Evolutionary conservation across 2,329 filamentous ascomycete species (phyloP).

Genomic region (Microsporum canis): DNA sequence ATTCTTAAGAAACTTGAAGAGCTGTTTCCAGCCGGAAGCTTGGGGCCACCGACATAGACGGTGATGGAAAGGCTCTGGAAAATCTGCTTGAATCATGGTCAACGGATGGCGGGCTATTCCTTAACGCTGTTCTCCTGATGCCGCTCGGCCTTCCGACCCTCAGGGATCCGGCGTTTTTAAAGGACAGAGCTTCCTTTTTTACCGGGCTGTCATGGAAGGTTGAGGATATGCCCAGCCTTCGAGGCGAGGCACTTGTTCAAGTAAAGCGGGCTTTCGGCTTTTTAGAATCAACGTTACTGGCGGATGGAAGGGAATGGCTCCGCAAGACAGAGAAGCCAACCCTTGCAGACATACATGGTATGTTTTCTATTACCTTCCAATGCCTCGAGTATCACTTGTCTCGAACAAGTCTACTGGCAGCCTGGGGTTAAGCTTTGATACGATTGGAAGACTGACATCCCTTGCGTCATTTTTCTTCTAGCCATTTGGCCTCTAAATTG

Average conservation of each 20-base stretch:
- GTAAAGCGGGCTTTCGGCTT: conserved; percentile 45
- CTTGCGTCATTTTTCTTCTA: conserved; percentile 15
- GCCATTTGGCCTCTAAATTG: conserved; percentile 57
- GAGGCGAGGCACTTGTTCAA: conserved; percentile 47
- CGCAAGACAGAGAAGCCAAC: conserved; percentile 42
- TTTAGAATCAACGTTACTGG: conserved; percentile 52
- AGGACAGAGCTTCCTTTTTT: conserved; percentile 43
- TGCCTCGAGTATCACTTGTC: neutral
- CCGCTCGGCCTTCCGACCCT: conserved; percentile 45
- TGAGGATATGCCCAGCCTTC: conserved; percentile 30
- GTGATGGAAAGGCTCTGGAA: conserved; percentile 39
- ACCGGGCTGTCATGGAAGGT: conserved; percentile 34
- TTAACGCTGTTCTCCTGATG: conserved; percentile 43
- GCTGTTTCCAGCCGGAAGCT: conserved; percentile 39
- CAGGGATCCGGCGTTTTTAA: conserved; percentile 47
- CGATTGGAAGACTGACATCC: neutral
- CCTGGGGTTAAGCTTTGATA: neutral
- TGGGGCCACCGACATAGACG: conserved; percentile 23
- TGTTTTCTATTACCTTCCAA: conserved; percentile 7
- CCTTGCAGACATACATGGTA: conserved; percentile 56
- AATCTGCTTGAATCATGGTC: conserved; percentile 47
- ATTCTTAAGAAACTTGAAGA: conserved; percentile 55
- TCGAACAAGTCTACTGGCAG: neutral
- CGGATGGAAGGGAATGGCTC: conserved; percentile 57
- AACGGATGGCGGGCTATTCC: conserved; percentile 49